Evolutionary conservation across 2,329 filamentous ascomycete genomes (phyloP).

Genomic region (Elsinoe perseae): DNA sequence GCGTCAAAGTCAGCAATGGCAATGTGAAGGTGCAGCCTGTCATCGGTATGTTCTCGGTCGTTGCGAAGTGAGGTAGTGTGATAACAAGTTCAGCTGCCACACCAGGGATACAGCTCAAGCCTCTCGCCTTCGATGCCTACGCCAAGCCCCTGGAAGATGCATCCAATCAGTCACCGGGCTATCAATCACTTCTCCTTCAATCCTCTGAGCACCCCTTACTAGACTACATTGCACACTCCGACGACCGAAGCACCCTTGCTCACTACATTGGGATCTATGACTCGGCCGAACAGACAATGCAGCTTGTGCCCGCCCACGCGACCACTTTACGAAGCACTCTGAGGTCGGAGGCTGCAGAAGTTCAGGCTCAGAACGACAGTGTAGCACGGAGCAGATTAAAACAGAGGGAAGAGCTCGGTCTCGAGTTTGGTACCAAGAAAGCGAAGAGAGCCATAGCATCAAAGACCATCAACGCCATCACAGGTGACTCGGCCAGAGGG

Average conservation of each 20-base stretch:
- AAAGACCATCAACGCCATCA: constrained; percentile 63
- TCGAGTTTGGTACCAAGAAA: constrained; percentile 79
- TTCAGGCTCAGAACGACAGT: constrained; percentile 26
- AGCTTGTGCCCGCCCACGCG: constrained; percentile 48
- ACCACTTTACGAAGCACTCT: constrained; percentile 47
- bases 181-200: constrained; percentile 50
- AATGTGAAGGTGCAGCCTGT: constrained; percentile 18
- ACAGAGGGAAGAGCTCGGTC: constrained; percentile 60
- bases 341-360: constrained; percentile 37
- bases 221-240: constrained; percentile 46
- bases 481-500: constrained; percentile 34
- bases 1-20: constrained; percentile 22
- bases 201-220: constrained; percentile 53
- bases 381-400: constrained; percentile 42
- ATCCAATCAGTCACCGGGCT: constrained; percentile 28
- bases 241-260: constrained; percentile 44
- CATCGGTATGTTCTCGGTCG: constrained; percentile 16
- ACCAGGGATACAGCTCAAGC: constrained; percentile 35
- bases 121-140: constrained; percentile 44
- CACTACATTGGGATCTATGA: constrained; percentile 58
- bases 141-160: constrained; percentile 28
- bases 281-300: constrained; percentile 44
- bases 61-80: background rate
- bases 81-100: constrained; percentile 23
- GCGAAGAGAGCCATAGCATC: constrained; percentile 68